Percentiles rank a stretch among this genome's conserved stretches.
phyloP scores from a whole-genome alignment of 345 rosid genomes.

The Psidium friedrichsthalianum region DNA sequence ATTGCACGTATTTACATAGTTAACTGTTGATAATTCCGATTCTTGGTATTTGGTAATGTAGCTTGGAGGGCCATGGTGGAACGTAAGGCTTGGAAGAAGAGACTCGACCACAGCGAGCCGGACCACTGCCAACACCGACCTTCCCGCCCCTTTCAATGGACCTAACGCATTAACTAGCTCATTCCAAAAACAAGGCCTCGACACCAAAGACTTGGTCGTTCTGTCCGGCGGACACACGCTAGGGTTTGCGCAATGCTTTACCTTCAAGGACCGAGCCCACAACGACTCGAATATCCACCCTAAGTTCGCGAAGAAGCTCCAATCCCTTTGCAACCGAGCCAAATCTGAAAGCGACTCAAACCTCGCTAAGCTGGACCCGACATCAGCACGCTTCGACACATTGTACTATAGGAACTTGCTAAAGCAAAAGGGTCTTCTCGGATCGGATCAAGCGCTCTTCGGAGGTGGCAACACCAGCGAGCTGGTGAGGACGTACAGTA shows the following conservation, averaged over 20 bases:
- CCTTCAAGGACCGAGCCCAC: slow-evolving; percentile 17
- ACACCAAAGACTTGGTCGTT: slow-evolving; percentile 30
- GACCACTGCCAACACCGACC: slow-evolving; percentile 10
- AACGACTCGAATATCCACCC: slow-evolving; percentile 23
- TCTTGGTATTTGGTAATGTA: not conserved
- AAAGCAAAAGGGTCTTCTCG: slow-evolving; percentile 15
- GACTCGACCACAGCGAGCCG: slow-evolving; percentile 29
- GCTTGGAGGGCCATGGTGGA: slow-evolving; percentile 46
- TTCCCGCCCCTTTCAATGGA: slow-evolving; percentile 31
- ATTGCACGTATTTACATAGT: not conserved
- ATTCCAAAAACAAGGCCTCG: slow-evolving; percentile 33
- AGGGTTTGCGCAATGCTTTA: slow-evolving; percentile 19
- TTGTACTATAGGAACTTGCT: slow-evolving; percentile 20
- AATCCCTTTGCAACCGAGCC: slow-evolving; percentile 11
- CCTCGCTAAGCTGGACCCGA: slow-evolving; percentile 3
- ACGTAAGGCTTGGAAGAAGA: slow-evolving; percentile 30
- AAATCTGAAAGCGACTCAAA: slow-evolving; percentile 4
- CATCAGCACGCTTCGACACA: slow-evolving; percentile 3
- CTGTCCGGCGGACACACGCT: slow-evolving; percentile 51
- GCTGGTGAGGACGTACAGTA: slow-evolving; percentile 2
- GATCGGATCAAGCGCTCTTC: slow-evolving; percentile 19
- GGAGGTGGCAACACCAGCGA: slow-evolving; percentile 2
- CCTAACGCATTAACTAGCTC: slow-evolving; percentile 14
- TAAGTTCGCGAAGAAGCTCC: slow-evolving; percentile 15
- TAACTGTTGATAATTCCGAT: not conserved